These are phyloP conservation scores for Cryptosporidium viatorum DNA, from an alignment of 169 alveolate species.

Conservation along the genomic window DNA sequence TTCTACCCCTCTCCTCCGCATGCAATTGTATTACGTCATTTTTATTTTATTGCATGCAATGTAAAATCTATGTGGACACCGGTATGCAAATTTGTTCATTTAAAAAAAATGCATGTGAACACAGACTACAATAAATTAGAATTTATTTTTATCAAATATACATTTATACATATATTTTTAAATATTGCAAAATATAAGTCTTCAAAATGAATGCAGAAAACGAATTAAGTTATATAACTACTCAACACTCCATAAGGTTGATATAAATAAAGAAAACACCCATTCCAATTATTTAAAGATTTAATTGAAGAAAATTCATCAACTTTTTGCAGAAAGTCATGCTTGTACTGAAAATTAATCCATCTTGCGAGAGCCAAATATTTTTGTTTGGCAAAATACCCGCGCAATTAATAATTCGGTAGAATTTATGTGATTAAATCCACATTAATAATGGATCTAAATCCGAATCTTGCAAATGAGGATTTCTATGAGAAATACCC, in stretches of 20 bases:
- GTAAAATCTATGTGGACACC: slow-evolving; percentile 30
- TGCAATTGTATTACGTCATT: slow-evolving; percentile 4
- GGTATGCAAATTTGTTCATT: background rate
- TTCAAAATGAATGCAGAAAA: background rate
- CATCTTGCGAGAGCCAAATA: background rate
- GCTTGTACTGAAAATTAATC: background rate
- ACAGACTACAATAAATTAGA: background rate
- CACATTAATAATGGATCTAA: background rate
- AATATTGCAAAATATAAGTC: too few species aligned
- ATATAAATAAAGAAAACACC: too few species aligned
- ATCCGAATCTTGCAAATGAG: slow-evolving; percentile 41
- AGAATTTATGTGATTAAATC: background rate
- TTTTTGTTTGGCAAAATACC: background rate
- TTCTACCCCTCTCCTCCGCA: background rate
- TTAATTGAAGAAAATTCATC: too few species aligned
- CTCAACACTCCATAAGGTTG: background rate
- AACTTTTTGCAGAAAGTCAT: too few species aligned
- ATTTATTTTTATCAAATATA: background rate
- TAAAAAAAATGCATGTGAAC: background rate
- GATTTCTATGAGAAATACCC: slow-evolving; percentile 52
- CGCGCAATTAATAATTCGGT: background rate
- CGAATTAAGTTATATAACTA: background rate
- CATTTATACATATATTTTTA: too few species aligned
- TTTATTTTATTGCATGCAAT: slow-evolving; percentile 2
- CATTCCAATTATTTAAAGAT: too few species aligned